Percentiles rank a stretch among this genome's conserved stretches.
phyloP scores from a whole-genome alignment of 106 monocot species.

The Dendrobium nobile region DNA sequence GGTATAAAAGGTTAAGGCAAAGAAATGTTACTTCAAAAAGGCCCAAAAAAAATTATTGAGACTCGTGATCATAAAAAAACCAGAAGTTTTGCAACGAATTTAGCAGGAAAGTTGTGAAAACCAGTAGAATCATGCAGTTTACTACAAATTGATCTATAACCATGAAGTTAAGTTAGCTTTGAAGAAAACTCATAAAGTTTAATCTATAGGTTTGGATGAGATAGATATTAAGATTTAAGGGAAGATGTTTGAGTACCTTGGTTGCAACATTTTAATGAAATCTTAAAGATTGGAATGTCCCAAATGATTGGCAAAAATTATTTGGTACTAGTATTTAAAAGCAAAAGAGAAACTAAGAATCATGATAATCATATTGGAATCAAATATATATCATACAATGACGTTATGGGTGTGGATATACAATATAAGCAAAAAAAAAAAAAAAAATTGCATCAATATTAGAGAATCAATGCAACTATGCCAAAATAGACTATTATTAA shows the following conservation, averaged over 20 bases:
- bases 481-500: too few species aligned
- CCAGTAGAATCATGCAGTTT: neutral
- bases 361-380: neutral
- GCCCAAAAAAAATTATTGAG: neutral
- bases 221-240: neutral
- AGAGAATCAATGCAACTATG: too few species aligned
- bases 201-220: neutral
- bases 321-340: neutral
- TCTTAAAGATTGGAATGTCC: neutral
- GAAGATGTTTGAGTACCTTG: neutral
- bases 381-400: neutral
- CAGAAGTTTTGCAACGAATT: neutral
- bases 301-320: neutral
- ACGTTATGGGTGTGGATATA: too few species aligned
- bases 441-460: too few species aligned
- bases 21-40: neutral
- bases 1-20: neutral
- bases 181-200: neutral
- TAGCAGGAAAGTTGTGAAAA: neutral
- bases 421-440: too few species aligned
- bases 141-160: neutral
- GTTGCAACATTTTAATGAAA: neutral
- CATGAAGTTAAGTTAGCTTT: neutral
- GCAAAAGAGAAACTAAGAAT: neutral
- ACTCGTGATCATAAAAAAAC: neutral